Conservation (phyloP, 2,329 filamentous ascomycete species). For the Colletotrichum sansevieriae region DNA sequence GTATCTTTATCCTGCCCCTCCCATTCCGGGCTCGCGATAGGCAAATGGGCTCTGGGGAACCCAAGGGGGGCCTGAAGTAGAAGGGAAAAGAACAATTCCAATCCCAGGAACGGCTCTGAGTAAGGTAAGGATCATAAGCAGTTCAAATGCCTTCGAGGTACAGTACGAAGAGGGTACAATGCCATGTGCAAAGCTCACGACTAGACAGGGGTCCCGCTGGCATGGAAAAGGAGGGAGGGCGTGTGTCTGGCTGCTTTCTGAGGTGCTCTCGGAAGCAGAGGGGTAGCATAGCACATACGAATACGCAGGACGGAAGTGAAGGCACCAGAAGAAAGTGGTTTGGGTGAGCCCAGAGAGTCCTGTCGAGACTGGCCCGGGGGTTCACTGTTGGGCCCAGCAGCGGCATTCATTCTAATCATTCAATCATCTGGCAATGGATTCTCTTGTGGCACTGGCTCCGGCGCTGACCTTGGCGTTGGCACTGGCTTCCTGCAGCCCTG, state of each 20-base stretch:
- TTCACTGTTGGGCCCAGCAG: background rate
- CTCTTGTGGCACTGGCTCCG: too few species aligned
- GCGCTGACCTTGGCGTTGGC: background rate
- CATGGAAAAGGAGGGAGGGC: constrained; percentile 34
- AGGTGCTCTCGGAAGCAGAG: too few species aligned
- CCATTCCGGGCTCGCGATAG: constrained; percentile 9
- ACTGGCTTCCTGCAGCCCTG: constrained; percentile 15
- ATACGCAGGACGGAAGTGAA: too few species aligned
- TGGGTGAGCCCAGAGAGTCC: too few species aligned
- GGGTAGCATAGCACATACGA: too few species aligned
- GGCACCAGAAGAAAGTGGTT: too few species aligned
- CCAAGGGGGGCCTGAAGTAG: constrained; percentile 34
- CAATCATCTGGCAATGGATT: too few species aligned
- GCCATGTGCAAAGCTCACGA: constrained; percentile 36
- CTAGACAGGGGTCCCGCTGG: constrained; percentile 38
- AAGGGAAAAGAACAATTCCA: constrained; percentile 40
- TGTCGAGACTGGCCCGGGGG: too few species aligned
- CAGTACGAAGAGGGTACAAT: constrained; percentile 30
- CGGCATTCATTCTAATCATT: too few species aligned
- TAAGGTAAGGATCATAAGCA: constrained; percentile 19
- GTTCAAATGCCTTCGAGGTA: constrained; percentile 17
- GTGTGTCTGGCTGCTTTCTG: background rate
- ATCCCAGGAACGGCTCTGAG: constrained; percentile 30
- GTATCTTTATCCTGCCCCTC: constrained; percentile 11
- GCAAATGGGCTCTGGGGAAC: constrained; percentile 27